Percentiles rank a stretch among this genome's conserved stretches.
Conservation (phyloP, 1,139 yeast genomes). For the Pichia sp. region DNA sequence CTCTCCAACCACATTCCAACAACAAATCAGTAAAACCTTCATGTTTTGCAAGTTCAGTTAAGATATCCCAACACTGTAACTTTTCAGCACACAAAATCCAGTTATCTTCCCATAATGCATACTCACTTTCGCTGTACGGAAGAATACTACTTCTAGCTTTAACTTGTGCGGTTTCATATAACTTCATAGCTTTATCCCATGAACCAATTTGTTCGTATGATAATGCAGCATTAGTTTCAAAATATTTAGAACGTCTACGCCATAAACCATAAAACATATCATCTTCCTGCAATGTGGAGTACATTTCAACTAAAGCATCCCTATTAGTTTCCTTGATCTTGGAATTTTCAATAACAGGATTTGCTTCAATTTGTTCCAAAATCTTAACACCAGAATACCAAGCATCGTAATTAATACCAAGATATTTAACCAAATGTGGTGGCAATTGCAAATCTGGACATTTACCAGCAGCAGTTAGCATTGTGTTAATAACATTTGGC, state of each 20-base stretch:
- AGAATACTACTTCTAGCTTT: slow-evolving; percentile 93
- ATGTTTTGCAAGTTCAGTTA: slow-evolving; percentile 94
- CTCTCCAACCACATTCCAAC: slow-evolving; percentile 98
- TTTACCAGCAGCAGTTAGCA: slow-evolving; percentile 73
- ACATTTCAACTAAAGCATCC: slow-evolving; percentile 87
- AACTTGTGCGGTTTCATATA: slow-evolving; percentile 95
- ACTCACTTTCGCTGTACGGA: slow-evolving; percentile 94
- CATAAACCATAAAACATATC: slow-evolving; percentile 97
- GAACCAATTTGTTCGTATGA: slow-evolving; percentile 93
- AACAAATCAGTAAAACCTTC: slow-evolving; percentile 94
- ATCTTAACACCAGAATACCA: slow-evolving; percentile 89
- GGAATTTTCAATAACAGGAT: slow-evolving; percentile 46
- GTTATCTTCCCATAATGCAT: slow-evolving; percentile 96
- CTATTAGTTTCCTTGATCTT: slow-evolving; percentile 80
- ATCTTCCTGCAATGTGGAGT: slow-evolving; percentile 83
- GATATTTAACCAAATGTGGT: slow-evolving; percentile 85
- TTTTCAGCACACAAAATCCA: slow-evolving; percentile 98
- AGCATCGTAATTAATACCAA: slow-evolving; percentile 81
- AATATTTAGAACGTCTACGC: slow-evolving; percentile 92
- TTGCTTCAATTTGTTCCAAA: slow-evolving; percentile 62
- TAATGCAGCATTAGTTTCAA: slow-evolving; percentile 86
- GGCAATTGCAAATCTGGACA: slow-evolving; percentile 79
- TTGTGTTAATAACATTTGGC: slow-evolving; percentile 81
- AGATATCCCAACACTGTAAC: slow-evolving; percentile 95
- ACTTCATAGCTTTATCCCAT: slow-evolving; percentile 91